Evolutionary conservation across 192 early-diverging fungal genomes (phyloP).

Genomic region (Coemansia sp.): DNA sequence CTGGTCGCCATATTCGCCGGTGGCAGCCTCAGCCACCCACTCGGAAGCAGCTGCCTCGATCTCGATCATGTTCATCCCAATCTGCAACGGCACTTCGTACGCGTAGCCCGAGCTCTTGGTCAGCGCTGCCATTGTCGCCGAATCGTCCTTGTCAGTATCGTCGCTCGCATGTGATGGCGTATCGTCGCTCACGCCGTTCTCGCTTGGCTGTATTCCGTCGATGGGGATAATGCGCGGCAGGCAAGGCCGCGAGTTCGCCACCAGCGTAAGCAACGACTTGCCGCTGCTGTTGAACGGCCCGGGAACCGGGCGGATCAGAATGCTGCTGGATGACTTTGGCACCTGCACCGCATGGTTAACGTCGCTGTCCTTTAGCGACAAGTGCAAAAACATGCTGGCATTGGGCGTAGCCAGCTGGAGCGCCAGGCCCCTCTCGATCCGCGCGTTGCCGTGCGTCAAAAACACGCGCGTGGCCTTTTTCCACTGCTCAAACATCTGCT

Average conservation of each 20-base stretch:
- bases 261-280: constrained; percentile 24
- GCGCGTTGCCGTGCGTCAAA: constrained; percentile 35
- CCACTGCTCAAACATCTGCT: constrained; percentile 34
- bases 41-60: constrained; percentile 30
- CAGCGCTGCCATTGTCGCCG: constrained; percentile 5
- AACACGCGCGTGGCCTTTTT: constrained; percentile 42
- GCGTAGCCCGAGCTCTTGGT: constrained; percentile 36
- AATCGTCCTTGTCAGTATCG: constrained; percentile 37
- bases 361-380: constrained; percentile 18
- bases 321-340: constrained; percentile 8
- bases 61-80: constrained; percentile 32
- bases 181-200: constrained; percentile 18
- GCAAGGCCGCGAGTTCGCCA: constrained; percentile 24
- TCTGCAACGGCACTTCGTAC: constrained; percentile 32
- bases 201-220: not conserved
- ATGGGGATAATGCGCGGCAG: constrained; percentile 25
- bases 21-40: constrained; percentile 21
- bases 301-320: constrained; percentile 39
- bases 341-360: constrained; percentile 35
- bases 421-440: constrained; percentile 25
- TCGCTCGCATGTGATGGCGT: constrained; percentile 33
- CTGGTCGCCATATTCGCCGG: constrained; percentile 32
- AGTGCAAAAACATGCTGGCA: constrained; percentile 40
- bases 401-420: constrained; percentile 37
- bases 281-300: constrained; percentile 27